Conservation (phyloP, 495 filamentous ascomycete species). For the Daldinia loculata region DNA sequence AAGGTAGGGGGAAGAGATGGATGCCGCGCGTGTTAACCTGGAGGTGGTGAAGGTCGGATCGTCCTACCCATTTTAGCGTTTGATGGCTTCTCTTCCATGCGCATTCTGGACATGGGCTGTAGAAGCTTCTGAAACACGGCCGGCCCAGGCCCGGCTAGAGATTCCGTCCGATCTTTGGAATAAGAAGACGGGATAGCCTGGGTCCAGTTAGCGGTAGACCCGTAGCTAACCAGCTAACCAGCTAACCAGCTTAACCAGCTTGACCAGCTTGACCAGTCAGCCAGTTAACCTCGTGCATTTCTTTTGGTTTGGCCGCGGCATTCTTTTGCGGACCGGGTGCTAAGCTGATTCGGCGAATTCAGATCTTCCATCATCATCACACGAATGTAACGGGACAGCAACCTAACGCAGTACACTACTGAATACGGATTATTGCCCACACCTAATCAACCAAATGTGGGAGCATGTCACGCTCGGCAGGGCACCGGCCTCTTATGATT, state of each 20-base stretch:
- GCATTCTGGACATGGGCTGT: conserved; percentile 39
- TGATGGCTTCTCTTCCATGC: conserved; percentile 41
- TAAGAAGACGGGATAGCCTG: conserved; percentile 20
- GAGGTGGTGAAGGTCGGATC: conserved; percentile 32
- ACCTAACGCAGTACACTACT: conserved; percentile 27
- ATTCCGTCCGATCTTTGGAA: conserved; percentile 39
- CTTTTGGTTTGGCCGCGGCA: conserved; percentile 13
- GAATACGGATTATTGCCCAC: conserved; percentile 38
- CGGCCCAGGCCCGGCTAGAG: conserved; percentile 37
- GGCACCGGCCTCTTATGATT: conserved; percentile 1
- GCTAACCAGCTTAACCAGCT: background rate
- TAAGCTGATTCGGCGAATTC: conserved; percentile 42
- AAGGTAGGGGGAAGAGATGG: conserved; percentile 22
- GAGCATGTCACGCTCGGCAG: conserved; percentile 38
- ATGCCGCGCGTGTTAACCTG: conserved; percentile 32
- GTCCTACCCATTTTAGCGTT: conserved; percentile 42
- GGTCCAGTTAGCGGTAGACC: conserved; percentile 18
- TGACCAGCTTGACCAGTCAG: background rate
- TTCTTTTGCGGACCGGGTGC: conserved; percentile 25
- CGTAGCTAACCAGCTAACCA: conserved; percentile 16
- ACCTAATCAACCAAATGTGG: conserved; percentile 33
- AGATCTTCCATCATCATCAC: conserved; percentile 37
- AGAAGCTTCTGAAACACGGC: conserved; percentile 44
- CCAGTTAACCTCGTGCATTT: conserved; percentile 3
- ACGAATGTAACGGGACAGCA: conserved; percentile 23